Base-by-base conservation (phyloP, 2,329 filamentous ascomycete genomes). In the Sclerotinia nivalis region DNA sequence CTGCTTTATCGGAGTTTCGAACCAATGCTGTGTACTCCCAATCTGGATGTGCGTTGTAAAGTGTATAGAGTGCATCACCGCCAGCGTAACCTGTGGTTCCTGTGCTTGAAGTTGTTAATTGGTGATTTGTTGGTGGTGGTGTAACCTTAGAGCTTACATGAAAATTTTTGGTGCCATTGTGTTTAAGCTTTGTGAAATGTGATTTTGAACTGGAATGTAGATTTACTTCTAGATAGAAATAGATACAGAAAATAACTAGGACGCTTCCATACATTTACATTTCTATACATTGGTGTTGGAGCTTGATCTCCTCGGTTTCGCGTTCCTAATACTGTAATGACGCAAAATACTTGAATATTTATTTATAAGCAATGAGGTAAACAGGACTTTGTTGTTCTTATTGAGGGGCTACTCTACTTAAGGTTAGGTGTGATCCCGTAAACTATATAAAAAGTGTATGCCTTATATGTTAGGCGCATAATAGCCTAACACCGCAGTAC, bases 1-100 rank as follows among this genome's bases (percentile, higher is more conserved):
- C 82, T 43, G 82, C 84, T 75, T 82, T 84, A 72, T 83, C 82
- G 59, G 79, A 81, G 74, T 83, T 83, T 31, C 84, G 81, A 1
- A 85, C 83, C 4, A 86, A 77, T n/a, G 79, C 81, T 4, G 83
- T 83, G 71, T 84, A 81, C 49, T 83, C 79, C 59, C 82, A 84
- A 45, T 86, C 83, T 4, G 84, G 84, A 68, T 84, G 82, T 12
- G 81, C 78, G 60, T 81, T 78, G 55, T 80, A 75, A 34, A 86
- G 79, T 1, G 78, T 79, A 71, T 81, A 80, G 1, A 85, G 75
- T 1, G 79, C 80, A 73, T 84, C 83, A 25, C 82, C 81, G 18
- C 81, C 82, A 64, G 83, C 80, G 73, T 83, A 69, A 6, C 66
- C 66, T 9, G 66, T 69, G 13, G 18, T 28, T 49, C 66, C 66